Conservation (phyloP, 1,284 basidiomycete species). For the Sutorius eximius region DNA sequence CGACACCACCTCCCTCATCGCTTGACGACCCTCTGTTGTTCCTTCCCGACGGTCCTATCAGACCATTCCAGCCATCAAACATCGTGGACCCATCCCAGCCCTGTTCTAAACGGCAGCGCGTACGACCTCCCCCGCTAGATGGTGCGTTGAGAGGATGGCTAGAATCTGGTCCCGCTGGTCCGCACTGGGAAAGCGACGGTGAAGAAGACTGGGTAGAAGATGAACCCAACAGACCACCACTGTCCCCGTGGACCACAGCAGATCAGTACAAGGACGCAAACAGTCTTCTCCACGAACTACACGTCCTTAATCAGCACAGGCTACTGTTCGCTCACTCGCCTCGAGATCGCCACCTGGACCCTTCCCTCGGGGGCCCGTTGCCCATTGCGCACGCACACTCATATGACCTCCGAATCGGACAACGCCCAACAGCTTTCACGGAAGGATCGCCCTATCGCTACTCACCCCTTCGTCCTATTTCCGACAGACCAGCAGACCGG, state of each 20-base stretch:
- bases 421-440: slow-evolving; percentile 1
- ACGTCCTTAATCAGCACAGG: slow-evolving; percentile 63
- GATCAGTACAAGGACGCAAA: slow-evolving; percentile 59
- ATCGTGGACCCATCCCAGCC: slow-evolving; percentile 17
- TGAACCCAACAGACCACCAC: slow-evolving; percentile 17
- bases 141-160: slow-evolving; percentile 46
- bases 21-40: slow-evolving; percentile 38
- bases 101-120: slow-evolving; percentile 46
- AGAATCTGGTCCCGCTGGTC: slow-evolving; percentile 19
- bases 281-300: slow-evolving; percentile 63
- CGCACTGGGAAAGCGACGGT: slow-evolving; percentile 31
- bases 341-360: slow-evolving; percentile 10
- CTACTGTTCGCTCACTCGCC: slow-evolving; percentile 41
- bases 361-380: neutral
- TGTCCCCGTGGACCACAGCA: slow-evolving; percentile 8
- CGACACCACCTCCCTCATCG: slow-evolving; percentile 48
- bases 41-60: slow-evolving; percentile 29
- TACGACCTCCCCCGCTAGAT: slow-evolving; percentile 47
- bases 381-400: neutral
- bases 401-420: slow-evolving; percentile 1
- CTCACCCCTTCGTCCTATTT: neutral
- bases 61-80: slow-evolving; percentile 23
- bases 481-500: neutral
- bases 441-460: slow-evolving; percentile 3
- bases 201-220: slow-evolving; percentile 38